Conservation (phyloP, 176 grass and related monocot genomes). For the Secale cereale region DNA sequence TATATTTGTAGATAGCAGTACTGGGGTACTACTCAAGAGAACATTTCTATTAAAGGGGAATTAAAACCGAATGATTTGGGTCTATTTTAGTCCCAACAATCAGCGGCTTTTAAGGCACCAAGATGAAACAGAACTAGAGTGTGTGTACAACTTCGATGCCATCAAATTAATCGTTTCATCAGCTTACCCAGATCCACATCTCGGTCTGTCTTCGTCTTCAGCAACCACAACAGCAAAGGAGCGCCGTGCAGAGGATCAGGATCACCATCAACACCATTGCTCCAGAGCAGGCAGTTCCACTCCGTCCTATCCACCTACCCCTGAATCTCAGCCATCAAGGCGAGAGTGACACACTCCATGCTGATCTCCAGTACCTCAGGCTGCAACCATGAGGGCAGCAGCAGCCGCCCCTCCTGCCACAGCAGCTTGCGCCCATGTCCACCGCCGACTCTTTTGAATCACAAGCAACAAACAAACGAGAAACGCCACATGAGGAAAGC, state of each 20-base stretch:
- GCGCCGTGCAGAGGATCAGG: background rate
- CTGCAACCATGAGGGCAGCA: background rate
- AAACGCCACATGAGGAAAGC: constrained; percentile 1
- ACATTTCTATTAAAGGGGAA: background rate
- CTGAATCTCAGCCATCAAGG: constrained; percentile 8
- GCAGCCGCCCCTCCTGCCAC: constrained; percentile 3
- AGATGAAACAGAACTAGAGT: background rate
- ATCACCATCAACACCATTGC: background rate
- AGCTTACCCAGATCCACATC: background rate
- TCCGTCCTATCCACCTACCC: background rate
- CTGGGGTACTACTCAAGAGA: too few species aligned
- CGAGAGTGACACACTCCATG: background rate
- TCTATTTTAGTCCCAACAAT: background rate
- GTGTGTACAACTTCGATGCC: background rate
- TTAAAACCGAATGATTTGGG: background rate
- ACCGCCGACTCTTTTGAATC: constrained; percentile 4
- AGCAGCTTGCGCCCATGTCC: constrained; percentile 30
- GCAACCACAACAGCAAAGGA: background rate
- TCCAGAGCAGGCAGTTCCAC: background rate
- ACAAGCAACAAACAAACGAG: constrained; percentile 25
- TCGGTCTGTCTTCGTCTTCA: background rate
- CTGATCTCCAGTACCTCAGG: background rate
- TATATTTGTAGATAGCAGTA: background rate
- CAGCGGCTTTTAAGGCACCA: background rate
- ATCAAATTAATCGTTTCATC: background rate